Evolutionary conservation across 192 early-diverging fungal genomes (phyloP), one percentile per base, ranked within the genome.

Genomic region (Backusella macrospora): DNA sequence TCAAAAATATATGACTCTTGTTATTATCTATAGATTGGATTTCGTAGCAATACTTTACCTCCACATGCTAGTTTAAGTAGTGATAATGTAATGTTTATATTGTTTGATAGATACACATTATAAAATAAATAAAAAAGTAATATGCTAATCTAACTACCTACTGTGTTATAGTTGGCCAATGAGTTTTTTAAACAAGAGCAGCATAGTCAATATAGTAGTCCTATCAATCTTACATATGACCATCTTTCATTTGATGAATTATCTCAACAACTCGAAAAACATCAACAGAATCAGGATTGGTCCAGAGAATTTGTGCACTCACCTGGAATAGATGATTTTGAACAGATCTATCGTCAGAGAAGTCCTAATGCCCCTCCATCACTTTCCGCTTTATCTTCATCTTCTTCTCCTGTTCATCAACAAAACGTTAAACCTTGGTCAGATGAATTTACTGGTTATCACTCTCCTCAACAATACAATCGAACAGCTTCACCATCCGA

Each of bases 201-300:
- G 26, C 26, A 59, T 59, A 49, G 48, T 49, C 48, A 49, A 49
- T 49, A 49, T 9, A 59, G 9, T 26, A 59, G 52, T 2, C 52
- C 52, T 9, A 23, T 59, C 12, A 59, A 26, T 12, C 52, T 10
- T 26, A 26, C 52, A 23, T 21, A 23, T 1, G 26, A 59, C 3
- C 18, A 26, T 23, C 26, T 59, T 14, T 59, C 52, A 59, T 59
- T 59, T 59, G 55, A 52, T n/a, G 76, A 78, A 40, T 64, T 78
- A 40, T 62, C 71, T 15, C 62, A 73, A 62, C 43, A 68, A 38
- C 16, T 46, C 18, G 76, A 78, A 59, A 59, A 59, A 23, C 13
- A 59, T 23, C 21, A 21, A n/a, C 52, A 59, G 8, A 26, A 12
- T 26, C 76, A 66, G 37, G 48, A 48, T 37, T 78, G 77, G 77